These are phyloP conservation scores for Ogataea saltuana DNA, from an alignment of 805 yeast species.

Conservation along the genomic window DNA sequence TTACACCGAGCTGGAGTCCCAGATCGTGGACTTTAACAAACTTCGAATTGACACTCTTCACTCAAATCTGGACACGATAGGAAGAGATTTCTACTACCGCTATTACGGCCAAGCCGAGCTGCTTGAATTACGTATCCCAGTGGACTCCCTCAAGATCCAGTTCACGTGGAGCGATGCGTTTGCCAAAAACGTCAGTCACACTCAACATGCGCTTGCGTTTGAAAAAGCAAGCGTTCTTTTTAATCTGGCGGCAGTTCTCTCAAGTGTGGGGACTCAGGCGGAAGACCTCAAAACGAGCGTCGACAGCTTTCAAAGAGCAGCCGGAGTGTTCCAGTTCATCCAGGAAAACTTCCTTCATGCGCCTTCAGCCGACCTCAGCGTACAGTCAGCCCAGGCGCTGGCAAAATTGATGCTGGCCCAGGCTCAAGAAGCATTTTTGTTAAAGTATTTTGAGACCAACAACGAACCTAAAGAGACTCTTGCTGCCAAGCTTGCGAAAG, in stretches of 20 bases:
- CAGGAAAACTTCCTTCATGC: conserved; percentile 85
- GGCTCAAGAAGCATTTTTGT: conserved; percentile 80
- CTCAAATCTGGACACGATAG: conserved; percentile 34
- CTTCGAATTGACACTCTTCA: conserved; percentile 62
- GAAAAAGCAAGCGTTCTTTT: conserved; percentile 86
- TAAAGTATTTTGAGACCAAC: conserved; percentile 54
- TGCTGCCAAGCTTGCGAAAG: conserved; percentile 70
- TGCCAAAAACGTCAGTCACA: conserved; percentile 43
- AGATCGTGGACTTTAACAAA: conserved; percentile 53
- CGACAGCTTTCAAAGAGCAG: conserved; percentile 66
- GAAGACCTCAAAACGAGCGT: conserved; percentile 59
- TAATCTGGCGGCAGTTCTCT: conserved; percentile 68
- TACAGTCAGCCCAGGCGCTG: conserved; percentile 66
- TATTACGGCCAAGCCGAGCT: conserved; percentile 84
- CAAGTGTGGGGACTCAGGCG: conserved; percentile 39
- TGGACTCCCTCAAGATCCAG: conserved; percentile 48
- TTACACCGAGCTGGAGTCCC: conserved; percentile 56
- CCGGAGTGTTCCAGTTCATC: conserved; percentile 72
- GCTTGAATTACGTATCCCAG: conserved; percentile 73
- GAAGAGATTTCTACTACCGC: conserved; percentile 57
- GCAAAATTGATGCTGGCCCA: conserved; percentile 74
- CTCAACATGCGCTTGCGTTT: conserved; percentile 82
- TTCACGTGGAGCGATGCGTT: conserved; percentile 86
- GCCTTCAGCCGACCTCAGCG: conserved; percentile 75
- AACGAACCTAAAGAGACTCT: conserved; percentile 58